phyloP scores from a whole-genome alignment of 805 yeast species.

The Candida ulmi region DNA sequence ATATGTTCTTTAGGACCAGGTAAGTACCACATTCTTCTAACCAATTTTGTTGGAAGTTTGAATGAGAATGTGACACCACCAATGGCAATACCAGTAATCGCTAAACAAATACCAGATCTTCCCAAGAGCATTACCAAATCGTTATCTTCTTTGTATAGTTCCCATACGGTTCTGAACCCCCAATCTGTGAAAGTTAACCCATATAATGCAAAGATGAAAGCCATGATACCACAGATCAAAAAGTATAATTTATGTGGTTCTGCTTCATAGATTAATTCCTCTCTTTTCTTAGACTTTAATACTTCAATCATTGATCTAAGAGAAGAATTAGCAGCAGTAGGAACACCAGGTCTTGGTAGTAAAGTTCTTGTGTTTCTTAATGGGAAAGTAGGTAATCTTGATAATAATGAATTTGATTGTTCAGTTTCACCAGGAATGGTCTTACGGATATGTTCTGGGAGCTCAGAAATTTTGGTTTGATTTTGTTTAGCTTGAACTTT shows the following conservation, averaged over 20 bases:
- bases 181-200: conserved; percentile 56
- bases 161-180: conserved; percentile 45
- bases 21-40: conserved; percentile 72
- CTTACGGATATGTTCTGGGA: conserved; percentile 18
- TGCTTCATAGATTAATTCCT: conserved; percentile 75
- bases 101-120: conserved; percentile 33
- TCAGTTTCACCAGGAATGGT: conserved; percentile 23
- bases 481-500: not conserved
- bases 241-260: conserved; percentile 80
- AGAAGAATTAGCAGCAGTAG: conserved; percentile 42
- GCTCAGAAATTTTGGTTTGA: not conserved
- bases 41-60: conserved; percentile 60
- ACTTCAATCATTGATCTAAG: conserved; percentile 59
- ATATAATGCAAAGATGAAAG: conserved; percentile 64
- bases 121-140: conserved; percentile 29
- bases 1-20: conserved; percentile 53
- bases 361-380: conserved; percentile 64
- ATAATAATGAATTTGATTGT: conserved; percentile 37
- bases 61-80: conserved; percentile 28
- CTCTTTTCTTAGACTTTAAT: conserved; percentile 47
- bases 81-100: conserved; percentile 36
- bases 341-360: conserved; percentile 73
- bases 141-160: conserved; percentile 47
- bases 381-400: conserved; percentile 63
- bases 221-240: conserved; percentile 60